Conservation (phyloP, 495 filamentous ascomycete species). For the Monascus purpureus region DNA sequence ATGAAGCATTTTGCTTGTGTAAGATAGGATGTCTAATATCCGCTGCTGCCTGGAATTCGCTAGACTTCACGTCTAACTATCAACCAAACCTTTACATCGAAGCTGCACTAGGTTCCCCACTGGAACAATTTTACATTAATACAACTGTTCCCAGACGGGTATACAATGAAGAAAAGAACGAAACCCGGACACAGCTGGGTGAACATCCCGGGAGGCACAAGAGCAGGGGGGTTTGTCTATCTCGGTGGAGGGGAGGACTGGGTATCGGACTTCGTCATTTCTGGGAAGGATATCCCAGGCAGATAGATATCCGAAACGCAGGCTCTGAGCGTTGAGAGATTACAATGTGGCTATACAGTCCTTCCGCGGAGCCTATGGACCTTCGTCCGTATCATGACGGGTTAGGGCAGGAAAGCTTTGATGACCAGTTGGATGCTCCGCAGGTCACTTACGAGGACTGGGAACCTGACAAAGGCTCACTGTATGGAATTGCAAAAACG, state of each 20-base stretch:
- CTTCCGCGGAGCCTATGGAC: constrained; percentile 31
- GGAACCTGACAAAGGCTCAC: constrained; percentile 30
- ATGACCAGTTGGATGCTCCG: constrained; percentile 32
- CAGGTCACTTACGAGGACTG: constrained; percentile 43
- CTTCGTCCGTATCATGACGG: constrained; percentile 35
- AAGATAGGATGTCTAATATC: no score
- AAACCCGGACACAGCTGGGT: constrained; percentile 34
- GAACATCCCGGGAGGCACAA: constrained; percentile 30
- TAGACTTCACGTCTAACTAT: no score
- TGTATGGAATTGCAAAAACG: constrained; percentile 32
- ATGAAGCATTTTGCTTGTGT: no score
- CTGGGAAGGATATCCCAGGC: constrained; percentile 36
- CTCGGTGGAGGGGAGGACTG: constrained; percentile 35
- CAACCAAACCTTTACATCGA: no score
- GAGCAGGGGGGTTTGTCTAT: constrained; percentile 31
- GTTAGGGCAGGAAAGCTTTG: constrained; percentile 29
- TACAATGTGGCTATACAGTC: constrained; percentile 37
- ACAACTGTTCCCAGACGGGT: constrained; percentile 36
- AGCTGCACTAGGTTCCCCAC: constrained; percentile 26
- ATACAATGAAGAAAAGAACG: constrained; percentile 35
- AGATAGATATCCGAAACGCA: constrained; percentile 28
- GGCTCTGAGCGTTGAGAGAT: constrained; percentile 21
- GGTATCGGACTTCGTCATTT: constrained; percentile 34
- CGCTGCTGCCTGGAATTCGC: no score
- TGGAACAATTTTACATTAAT: constrained; percentile 34